phyloP scores from a whole-genome alignment of 352 stramenopile species.

The Pythium dissotocum region DNA sequence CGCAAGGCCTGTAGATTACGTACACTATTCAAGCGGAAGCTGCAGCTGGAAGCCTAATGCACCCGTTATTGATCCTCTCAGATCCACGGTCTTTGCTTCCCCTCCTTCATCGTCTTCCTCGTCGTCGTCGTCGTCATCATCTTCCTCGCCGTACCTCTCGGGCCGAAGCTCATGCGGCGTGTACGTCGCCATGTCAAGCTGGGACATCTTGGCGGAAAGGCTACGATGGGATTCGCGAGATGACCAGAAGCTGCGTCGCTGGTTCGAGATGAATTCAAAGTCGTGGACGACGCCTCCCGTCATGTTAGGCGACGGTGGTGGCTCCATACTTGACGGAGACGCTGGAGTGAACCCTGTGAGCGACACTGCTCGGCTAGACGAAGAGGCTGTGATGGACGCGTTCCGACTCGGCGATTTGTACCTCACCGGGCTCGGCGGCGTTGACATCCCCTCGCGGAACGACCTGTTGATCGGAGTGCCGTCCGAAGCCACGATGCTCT shows the following conservation, averaged over 20 bases:
- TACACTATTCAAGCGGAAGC: not conserved
- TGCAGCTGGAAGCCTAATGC: not conserved
- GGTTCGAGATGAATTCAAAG: slow-evolving; percentile 26
- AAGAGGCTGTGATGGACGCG: not conserved
- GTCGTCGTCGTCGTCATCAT: slow-evolving; percentile 16
- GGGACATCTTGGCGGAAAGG: slow-evolving; percentile 23
- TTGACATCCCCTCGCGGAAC: too few relatives aligned
- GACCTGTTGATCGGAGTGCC: not conserved
- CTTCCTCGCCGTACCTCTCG: slow-evolving; percentile 8
- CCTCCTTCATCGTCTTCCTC: slow-evolving; percentile 6
- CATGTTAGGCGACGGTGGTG: slow-evolving; percentile 3
- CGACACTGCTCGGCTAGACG: not conserved
- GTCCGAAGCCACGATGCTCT: not conserved
- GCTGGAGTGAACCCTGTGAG: not conserved
- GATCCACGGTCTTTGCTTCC: not conserved
- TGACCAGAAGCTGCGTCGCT: slow-evolving; percentile 20
- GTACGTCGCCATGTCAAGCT: slow-evolving; percentile 18
- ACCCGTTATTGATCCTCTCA: not conserved
- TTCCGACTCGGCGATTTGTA: not conserved
- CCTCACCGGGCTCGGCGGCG: not conserved
- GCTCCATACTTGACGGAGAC: not conserved
- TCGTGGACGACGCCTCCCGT: slow-evolving; percentile 25
- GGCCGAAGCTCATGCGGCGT: not conserved
- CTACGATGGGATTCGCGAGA: slow-evolving; percentile 24
- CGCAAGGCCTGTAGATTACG: not conserved